These are phyloP conservation scores for Microascus cirrosus DNA, from an alignment of 2,329 filamentous ascomycete species.

Conservation along the genomic window DNA sequence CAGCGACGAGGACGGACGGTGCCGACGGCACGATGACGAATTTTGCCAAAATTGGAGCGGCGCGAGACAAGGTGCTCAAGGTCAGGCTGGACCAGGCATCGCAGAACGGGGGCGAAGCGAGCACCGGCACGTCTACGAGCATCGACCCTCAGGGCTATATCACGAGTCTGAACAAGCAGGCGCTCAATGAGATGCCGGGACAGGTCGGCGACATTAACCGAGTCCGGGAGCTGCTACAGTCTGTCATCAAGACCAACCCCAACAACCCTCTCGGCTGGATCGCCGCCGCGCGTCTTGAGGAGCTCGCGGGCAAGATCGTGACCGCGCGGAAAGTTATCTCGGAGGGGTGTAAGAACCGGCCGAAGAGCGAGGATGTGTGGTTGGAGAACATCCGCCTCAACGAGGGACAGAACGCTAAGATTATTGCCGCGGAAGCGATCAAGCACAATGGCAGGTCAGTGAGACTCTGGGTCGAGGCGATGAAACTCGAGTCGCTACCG, in stretches of 20 bases:
- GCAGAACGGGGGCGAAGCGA: slow-evolving; percentile 53
- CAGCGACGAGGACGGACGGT: slow-evolving; percentile 30
- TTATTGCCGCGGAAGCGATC: slow-evolving; percentile 89
- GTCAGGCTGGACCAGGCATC: slow-evolving; percentile 89
- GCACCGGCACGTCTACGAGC: slow-evolving; percentile 71
- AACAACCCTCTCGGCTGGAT: slow-evolving; percentile 95
- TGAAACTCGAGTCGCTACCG: slow-evolving; percentile 75
- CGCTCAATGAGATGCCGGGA: slow-evolving; percentile 66
- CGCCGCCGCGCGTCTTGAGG: slow-evolving; percentile 82
- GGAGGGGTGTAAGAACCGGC: slow-evolving; percentile 80
- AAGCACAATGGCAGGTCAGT: slow-evolving; percentile 85
- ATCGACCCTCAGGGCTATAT: slow-evolving; percentile 95
- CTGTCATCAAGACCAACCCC: slow-evolving; percentile 93
- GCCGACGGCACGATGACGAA: slow-evolving; percentile 92
- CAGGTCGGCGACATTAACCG: slow-evolving; percentile 93
- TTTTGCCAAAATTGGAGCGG: slow-evolving; percentile 93
- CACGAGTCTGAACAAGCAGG: slow-evolving; percentile 76
- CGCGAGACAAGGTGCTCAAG: slow-evolving; percentile 88
- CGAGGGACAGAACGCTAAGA: slow-evolving; percentile 84
- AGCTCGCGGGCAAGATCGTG: slow-evolving; percentile 83
- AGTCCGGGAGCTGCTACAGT: slow-evolving; percentile 84
- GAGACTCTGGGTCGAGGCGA: slow-evolving; percentile 86
- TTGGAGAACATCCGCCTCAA: slow-evolving; percentile 91
- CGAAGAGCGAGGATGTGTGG: slow-evolving; percentile 92
- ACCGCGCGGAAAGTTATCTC: slow-evolving; percentile 82